Conservation (phyloP, 345 rosid species). For the Syzygium jambos region DNA sequence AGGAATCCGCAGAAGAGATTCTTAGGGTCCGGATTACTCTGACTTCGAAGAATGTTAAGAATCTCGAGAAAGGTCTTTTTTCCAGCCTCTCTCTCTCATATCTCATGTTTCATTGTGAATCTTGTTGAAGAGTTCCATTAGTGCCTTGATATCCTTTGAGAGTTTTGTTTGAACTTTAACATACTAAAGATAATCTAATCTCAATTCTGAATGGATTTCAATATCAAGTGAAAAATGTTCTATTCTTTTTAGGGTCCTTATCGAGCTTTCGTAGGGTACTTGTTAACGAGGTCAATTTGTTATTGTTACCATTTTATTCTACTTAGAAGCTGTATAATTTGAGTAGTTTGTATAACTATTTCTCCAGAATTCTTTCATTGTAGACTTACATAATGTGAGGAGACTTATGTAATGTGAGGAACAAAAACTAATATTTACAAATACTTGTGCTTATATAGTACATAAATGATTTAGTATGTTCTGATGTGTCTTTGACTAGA, state of each 20-base stretch:
- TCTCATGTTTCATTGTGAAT: background rate
- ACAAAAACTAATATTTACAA: background rate
- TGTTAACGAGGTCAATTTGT: background rate
- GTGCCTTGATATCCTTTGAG: background rate
- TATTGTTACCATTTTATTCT: background rate
- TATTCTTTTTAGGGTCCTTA: background rate
- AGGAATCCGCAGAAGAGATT: conserved; percentile 1
- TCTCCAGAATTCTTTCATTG: background rate
- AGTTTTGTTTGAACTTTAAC: background rate
- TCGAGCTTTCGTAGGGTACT: background rate
- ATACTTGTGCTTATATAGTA: background rate
- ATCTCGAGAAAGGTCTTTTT: conserved; percentile 5
- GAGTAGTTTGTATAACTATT: background rate
- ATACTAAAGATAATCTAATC: background rate
- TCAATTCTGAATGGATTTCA: background rate
- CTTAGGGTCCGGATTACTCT: conserved; percentile 5
- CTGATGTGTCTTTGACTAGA: background rate
- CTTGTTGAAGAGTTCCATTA: background rate
- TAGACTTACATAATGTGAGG: background rate
- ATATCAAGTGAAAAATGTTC: background rate
- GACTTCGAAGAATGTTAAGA: conserved; percentile 9
- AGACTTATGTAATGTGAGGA: background rate
- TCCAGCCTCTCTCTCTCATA: background rate
- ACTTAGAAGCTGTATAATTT: background rate
- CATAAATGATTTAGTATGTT: background rate